Evolutionary conservation across 2,329 filamentous ascomycete genomes (phyloP).

Genomic region (Gnomoniopsis smithogilvyi): DNA sequence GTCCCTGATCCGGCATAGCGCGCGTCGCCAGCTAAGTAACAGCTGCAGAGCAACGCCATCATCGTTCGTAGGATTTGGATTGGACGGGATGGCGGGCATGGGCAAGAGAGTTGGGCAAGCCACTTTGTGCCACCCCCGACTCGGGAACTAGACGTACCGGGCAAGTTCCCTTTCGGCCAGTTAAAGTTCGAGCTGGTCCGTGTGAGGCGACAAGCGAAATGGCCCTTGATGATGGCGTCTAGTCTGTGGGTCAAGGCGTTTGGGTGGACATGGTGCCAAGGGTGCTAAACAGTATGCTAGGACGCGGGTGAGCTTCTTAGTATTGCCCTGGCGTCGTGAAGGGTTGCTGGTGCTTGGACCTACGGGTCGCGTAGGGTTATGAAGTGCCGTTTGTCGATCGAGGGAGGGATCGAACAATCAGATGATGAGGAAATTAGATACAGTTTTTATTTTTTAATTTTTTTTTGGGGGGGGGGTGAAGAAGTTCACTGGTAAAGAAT

Average conservation of each 20-base stretch:
- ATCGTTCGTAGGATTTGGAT: not conserved
- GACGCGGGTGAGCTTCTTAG: not conserved
- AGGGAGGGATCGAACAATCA: no score
- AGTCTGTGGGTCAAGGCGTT: not conserved
- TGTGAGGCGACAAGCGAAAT: not conserved
- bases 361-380: no score
- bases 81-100: not conserved
- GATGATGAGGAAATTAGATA: no score
- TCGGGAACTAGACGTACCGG: not conserved
- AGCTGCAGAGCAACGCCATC: not conserved
- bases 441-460: no score
- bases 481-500: not conserved
- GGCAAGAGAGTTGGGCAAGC: not conserved
- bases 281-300: not conserved
- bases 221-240: not conserved
- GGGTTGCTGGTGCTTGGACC: no score
- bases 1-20: not conserved
- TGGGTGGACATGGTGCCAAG: not conserved
- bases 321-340: no score
- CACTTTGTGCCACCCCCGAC: not conserved
- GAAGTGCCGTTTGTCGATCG: no score
- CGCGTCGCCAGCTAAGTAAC: no score
- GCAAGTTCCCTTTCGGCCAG: not conserved
- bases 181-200: not conserved
- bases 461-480: not conserved